Evolutionary conservation across 305 asterid genomes (phyloP).

Genomic region (Euphrasia arctica): DNA sequence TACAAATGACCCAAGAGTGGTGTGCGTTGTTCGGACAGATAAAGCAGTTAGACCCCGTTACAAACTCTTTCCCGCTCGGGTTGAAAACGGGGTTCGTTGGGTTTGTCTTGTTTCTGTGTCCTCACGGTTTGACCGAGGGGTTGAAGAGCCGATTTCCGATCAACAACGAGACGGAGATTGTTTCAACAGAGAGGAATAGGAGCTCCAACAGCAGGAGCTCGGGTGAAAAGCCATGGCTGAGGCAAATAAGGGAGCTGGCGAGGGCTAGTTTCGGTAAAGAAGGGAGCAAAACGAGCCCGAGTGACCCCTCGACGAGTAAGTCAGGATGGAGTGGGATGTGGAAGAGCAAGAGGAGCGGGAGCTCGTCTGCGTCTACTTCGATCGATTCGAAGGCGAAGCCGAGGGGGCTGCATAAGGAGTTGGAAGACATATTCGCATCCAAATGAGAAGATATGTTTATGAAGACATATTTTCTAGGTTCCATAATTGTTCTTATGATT

Average conservation of each 20-base stretch:
- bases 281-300: slow-evolving; percentile 32
- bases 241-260: slow-evolving; percentile 73
- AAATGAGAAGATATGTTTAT: slow-evolving; percentile 38
- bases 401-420: slow-evolving; percentile 64
- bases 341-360: slow-evolving; percentile 65
- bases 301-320: slow-evolving; percentile 73
- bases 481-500: no score
- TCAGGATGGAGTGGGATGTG: slow-evolving; percentile 66
- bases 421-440: slow-evolving; percentile 91
- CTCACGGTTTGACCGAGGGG: slow-evolving; percentile 42
- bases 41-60: slow-evolving; percentile 55
- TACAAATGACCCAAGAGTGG: slow-evolving; percentile 60
- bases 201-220: slow-evolving; percentile 63
- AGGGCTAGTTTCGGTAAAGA: slow-evolving; percentile 76
- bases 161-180: slow-evolving; percentile 37
- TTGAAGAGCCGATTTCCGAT: slow-evolving; percentile 42
- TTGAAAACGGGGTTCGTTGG: slow-evolving; percentile 57
- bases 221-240: slow-evolving; percentile 71
- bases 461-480: background rate
- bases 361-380: slow-evolving; percentile 65
- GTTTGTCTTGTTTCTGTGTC: slow-evolving; percentile 48
- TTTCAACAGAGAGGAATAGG: slow-evolving; percentile 39
- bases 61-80: slow-evolving; percentile 56
- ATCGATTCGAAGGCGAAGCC: slow-evolving; percentile 65
- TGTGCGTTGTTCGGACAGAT: slow-evolving; percentile 57